Evolutionary conservation across 2,329 filamentous ascomycete genomes (phyloP).

Genomic region (Colletotrichum acutatum): DNA sequence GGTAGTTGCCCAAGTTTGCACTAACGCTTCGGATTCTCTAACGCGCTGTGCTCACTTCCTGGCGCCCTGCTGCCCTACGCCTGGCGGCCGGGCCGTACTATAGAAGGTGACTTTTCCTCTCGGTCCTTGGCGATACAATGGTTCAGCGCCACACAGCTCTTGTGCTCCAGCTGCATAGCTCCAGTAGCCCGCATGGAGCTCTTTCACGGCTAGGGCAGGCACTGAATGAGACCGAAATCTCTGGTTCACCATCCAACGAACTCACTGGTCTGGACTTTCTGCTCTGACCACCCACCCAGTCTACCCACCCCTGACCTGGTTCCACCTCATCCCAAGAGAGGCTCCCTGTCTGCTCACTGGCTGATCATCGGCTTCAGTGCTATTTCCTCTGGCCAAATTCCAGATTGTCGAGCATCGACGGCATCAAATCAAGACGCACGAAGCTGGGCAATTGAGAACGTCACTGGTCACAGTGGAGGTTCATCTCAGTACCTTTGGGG

Average conservation of each 20-base stretch:
- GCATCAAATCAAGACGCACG: slow-evolving; percentile 17
- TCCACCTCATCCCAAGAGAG: slow-evolving; percentile 23
- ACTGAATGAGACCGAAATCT: slow-evolving; percentile 1
- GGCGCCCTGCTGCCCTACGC: slow-evolving; percentile 8
- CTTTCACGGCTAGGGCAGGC: not conserved
- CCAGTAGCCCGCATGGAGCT: slow-evolving; percentile 4
- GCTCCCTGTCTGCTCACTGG: slow-evolving; percentile 26
- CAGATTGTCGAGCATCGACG: slow-evolving; percentile 24
- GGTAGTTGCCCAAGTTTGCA: slow-evolving; percentile 15
- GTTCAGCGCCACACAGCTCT: slow-evolving; percentile 19
- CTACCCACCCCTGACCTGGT: slow-evolving; percentile 29
- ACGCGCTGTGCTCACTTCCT: not conserved
- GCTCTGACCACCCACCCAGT: slow-evolving; percentile 29
- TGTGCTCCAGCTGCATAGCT: not conserved
- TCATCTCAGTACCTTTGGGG: slow-evolving; percentile 2
- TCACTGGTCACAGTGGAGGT: slow-evolving; percentile 7
- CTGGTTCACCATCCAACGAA: not conserved
- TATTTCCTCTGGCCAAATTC: slow-evolving; percentile 18
- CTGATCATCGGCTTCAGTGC: slow-evolving; percentile 18
- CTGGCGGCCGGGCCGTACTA: not conserved
- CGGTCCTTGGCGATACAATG: slow-evolving; percentile 16
- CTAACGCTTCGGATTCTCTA: slow-evolving; percentile 4
- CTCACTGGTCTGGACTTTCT: slow-evolving; percentile 17
- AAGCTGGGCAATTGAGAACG: slow-evolving; percentile 7
- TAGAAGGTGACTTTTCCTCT: not conserved